A percentile compares a stretch with the other conserved stretches of the same genome.
phyloP scores from a whole-genome alignment of 352 stramenopile genomes.

The Discostella stelligera region DNA sequence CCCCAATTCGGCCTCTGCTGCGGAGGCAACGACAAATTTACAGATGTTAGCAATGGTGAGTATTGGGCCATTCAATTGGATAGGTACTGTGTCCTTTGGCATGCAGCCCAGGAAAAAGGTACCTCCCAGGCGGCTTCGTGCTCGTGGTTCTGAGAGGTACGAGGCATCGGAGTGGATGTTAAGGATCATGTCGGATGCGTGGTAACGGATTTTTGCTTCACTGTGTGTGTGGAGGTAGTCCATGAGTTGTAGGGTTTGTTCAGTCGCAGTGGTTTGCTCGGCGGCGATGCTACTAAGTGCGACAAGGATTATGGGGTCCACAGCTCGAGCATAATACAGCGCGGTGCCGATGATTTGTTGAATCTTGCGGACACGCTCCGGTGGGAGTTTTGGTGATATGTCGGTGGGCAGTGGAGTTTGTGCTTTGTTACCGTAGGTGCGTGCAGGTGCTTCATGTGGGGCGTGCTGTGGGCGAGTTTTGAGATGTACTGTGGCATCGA shows the following conservation, averaged over 20 bases:
- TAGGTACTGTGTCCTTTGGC: too few relatives aligned
- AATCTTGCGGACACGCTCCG: constrained; percentile 5
- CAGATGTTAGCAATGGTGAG: too few relatives aligned
- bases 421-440: not conserved
- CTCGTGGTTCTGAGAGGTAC: not conserved
- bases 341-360: constrained; percentile 20
- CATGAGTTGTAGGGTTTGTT: not conserved
- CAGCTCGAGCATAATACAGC: constrained; percentile 41
- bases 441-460: not conserved
- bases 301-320: constrained; percentile 39
- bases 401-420: not conserved
- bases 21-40: too few relatives aligned
- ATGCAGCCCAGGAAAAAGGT: not conserved
- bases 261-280: not conserved
- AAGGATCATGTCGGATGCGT: not conserved
- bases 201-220: not conserved
- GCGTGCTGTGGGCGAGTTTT: not conserved
- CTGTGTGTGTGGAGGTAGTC: not conserved
- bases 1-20: too few relatives aligned
- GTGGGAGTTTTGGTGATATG: not conserved
- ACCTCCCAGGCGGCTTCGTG: too few relatives aligned
- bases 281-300: constrained; percentile 20
- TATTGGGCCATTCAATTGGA: too few relatives aligned
- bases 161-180: too few relatives aligned
- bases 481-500: too few relatives aligned